A percentile compares a stretch with the other conserved stretches of the same genome.
Conservation (phyloP, 306 rosid species). For the Rubus parviflorus region DNA sequence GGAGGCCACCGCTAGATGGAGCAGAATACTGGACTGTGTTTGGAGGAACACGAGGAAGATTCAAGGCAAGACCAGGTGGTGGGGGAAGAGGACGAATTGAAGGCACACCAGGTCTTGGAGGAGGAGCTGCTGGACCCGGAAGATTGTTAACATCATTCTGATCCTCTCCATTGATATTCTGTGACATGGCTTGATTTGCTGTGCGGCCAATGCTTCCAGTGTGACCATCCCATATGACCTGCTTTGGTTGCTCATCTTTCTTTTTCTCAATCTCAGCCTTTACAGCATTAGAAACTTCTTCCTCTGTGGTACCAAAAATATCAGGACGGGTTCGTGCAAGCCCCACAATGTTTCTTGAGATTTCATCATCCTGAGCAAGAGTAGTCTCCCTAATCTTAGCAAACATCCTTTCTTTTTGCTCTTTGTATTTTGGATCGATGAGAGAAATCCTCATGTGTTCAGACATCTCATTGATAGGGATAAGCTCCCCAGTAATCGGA, state of each 20-base stretch:
- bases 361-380: constrained; percentile 93
- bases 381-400: constrained; percentile 98
- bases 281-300: constrained; percentile 96
- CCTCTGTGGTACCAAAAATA: constrained; percentile 95
- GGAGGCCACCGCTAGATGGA: constrained; percentile 53
- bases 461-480: constrained; percentile 88
- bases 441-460: constrained; percentile 97
- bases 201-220: constrained; percentile 95
- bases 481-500: constrained; percentile 87
- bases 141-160: constrained; percentile 57
- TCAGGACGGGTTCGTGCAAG: constrained; percentile 96
- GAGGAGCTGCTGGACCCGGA: constrained; percentile 93
- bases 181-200: constrained; percentile 93
- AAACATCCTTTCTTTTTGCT: constrained; percentile 95
- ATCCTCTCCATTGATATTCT: constrained; percentile 67
- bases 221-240: constrained; percentile 99
- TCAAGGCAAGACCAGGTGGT: constrained; percentile 86
- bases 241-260: constrained; percentile 95
- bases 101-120: constrained; percentile 84
- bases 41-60: constrained; percentile 73
- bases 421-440: constrained; percentile 96
- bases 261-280: constrained; percentile 96
- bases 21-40: constrained; percentile 61
- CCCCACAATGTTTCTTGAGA: constrained; percentile 82
- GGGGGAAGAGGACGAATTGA: constrained; percentile 89